Evolutionary conservation across 2,329 filamentous ascomycete genomes (phyloP).

Genomic region (Lecanicillium sp.): DNA sequence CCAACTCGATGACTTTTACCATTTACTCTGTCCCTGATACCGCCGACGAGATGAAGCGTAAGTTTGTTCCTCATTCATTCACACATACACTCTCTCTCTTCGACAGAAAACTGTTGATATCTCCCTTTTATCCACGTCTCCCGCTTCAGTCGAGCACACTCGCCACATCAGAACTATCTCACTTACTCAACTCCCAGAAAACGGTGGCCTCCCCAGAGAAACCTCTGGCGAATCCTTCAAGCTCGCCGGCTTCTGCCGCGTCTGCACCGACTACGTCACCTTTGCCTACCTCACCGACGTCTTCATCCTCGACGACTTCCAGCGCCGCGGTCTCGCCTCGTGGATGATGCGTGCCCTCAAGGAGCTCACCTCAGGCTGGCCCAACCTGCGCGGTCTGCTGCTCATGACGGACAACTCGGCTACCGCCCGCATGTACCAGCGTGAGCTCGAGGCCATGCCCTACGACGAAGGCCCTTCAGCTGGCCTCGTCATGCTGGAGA

Average conservation of each 20-base stretch:
- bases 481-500: constrained; percentile 33
- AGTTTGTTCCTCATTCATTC: constrained; percentile 8
- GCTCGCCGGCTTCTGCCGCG: constrained; percentile 37
- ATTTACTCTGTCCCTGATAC: constrained; percentile 40
- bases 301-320: constrained; percentile 53
- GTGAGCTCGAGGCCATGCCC: constrained; percentile 36
- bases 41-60: constrained; percentile 30
- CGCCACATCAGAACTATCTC: too few relatives aligned
- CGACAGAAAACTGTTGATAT: too few relatives aligned
- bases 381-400: constrained; percentile 51
- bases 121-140: too few relatives aligned
- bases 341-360: constrained; percentile 58
- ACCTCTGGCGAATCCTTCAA: constrained; percentile 22
- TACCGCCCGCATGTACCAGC: constrained; percentile 37
- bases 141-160: too few relatives aligned
- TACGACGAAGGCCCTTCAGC: constrained; percentile 34
- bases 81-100: too few relatives aligned
- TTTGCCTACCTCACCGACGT: constrained; percentile 63
- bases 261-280: constrained; percentile 64
- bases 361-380: constrained; percentile 48
- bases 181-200: too few relatives aligned
- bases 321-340: constrained; percentile 53
- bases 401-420: constrained; percentile 40
- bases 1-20: constrained; percentile 52
- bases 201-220: constrained; percentile 20